Base-by-base conservation (phyloP, 768 basidiomycete genomes). In the Amanita fuliginea region DNA sequence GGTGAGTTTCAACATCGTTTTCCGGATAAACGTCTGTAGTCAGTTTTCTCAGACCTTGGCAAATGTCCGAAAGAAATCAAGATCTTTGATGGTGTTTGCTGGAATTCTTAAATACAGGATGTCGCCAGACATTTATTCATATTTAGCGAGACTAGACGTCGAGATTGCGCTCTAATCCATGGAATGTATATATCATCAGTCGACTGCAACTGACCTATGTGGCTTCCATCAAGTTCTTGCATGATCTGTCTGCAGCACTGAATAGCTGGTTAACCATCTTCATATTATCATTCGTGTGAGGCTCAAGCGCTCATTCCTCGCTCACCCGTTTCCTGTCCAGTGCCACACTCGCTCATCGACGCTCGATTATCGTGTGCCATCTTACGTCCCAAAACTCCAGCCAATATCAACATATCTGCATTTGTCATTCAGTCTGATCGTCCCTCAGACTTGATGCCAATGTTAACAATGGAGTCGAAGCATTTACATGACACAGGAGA, bases 121-220 rank as follows among this genome's bases (percentile, higher is more conserved):
- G 80, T 86, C 86, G 28, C 81, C 86, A 18, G 90, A 95, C 61
- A 83, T 92, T 52, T 92, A 94, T 67, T 84, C 84, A 28, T 89
- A 93, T 63, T 71, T 95, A 48, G 86, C 88, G 10, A 72, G 88
- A 51, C 60, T 90, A 54, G 90, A 93, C 55, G 89, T 93, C 1
- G 88, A 89, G 65, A 86, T 89, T 56, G 83, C 86, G 18, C 69
- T 89, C 58, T 88, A 60, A 68, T 26, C 41, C 18, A 24, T 39
- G 21, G n/a, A 16, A 10, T 24, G 18, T 39, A 5, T 18, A 10
- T 18, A 18, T 18, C 18, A 37, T 18, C n/a, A 7, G 8, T 2
- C 16, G 6, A 21, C 22, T 0, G 6, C 41, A 18, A 8, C 22
- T 21, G 9, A 8, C 21, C 30, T 41, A 8, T 42, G 32, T n/a